These are phyloP conservation scores for Daedalea quercina DNA, from an alignment of 768 basidiomycete genomes.

Conservation along the genomic window DNA sequence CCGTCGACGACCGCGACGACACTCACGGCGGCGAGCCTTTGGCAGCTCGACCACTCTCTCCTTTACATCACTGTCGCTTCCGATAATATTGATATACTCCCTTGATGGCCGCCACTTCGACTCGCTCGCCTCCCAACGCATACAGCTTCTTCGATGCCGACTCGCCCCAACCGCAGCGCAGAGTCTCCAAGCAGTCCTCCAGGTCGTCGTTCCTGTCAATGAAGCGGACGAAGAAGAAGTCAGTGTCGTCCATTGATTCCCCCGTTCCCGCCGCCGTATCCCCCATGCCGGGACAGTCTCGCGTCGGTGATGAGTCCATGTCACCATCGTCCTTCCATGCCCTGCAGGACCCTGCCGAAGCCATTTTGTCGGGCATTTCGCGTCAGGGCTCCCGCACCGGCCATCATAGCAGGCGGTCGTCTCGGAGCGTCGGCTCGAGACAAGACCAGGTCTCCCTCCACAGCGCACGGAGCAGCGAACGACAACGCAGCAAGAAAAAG, in stretches of 20 bases:
- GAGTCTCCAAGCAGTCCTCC: constrained; percentile 41
- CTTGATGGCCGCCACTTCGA: constrained; percentile 14
- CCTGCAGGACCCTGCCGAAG: constrained; percentile 14
- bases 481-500: neutral
- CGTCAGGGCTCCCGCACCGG: constrained; percentile 6
- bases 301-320: constrained; percentile 9
- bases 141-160: neutral
- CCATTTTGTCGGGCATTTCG: constrained; percentile 12
- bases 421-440: constrained; percentile 13
- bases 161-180: constrained; percentile 24
- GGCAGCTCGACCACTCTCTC: constrained; percentile 10
- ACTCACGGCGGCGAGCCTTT: constrained; percentile 6
- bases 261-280: neutral
- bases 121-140: constrained; percentile 10
- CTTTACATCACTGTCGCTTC: constrained; percentile 16
- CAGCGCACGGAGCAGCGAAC: constrained; percentile 2
- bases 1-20: constrained; percentile 16
- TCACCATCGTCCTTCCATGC: constrained; percentile 17
- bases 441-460: constrained; percentile 10
- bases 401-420: constrained; percentile 10
- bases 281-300: constrained; percentile 5
- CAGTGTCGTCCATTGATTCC: constrained; percentile 10
- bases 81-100: constrained; percentile 3
- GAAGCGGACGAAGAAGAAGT: constrained; percentile 17
- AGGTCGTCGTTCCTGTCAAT: constrained; percentile 52